Base-by-base conservation (phyloP, 306 rosid species). In the Casuarina equisetifolia region DNA sequence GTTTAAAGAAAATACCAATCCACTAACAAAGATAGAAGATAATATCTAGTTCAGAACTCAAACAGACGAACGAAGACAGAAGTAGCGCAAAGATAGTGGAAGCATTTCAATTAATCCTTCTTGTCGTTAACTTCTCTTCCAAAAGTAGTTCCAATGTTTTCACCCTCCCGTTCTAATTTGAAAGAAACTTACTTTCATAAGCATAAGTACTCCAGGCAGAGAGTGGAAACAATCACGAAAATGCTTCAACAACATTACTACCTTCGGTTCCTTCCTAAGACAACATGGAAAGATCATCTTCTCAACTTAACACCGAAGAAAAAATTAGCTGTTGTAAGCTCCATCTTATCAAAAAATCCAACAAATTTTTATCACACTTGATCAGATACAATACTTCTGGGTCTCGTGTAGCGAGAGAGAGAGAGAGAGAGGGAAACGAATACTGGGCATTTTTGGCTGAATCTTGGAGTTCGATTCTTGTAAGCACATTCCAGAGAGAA, bases 41-140 rank as follows among this genome's bases (percentile, higher is more conserved):
- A 72, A 57, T 53, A 62, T 78, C 58, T 79, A 75, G 25, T 77
- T 50, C 58, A 78, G 57, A 67, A 55, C 25, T 40, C 50, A 50
- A 67, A 67, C 5, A 13, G 44, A 66, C 13, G 19, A 17, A 66
- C 40, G 32, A 40, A 42, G 25, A n/a, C 2, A 35, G 16, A 15
- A 63, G 50, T 67, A 42, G 35, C 25, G 5, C 69, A 62, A 62
- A 36, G 43, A 62, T 11, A 11, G 45, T 35, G 67, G 5, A 64
- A 42, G n/a, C n/a, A 0, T 16, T 42, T 42, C 16, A 9, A n/a
- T 63, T 6, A 38, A 63, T 63, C 69, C 20, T 1, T 20, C 1
- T 63, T 36, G 12, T 63, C 15, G 13, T 40, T 16, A 67, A 42
- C 11, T 67, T 42, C 15, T 17, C 71, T 42, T 67, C 50, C 71